A percentile compares a stretch with the other conserved stretches of the same genome.
Evolutionary conservation across 257 asterid genomes (phyloP).

Genomic region (Solanum etuberosum): DNA sequence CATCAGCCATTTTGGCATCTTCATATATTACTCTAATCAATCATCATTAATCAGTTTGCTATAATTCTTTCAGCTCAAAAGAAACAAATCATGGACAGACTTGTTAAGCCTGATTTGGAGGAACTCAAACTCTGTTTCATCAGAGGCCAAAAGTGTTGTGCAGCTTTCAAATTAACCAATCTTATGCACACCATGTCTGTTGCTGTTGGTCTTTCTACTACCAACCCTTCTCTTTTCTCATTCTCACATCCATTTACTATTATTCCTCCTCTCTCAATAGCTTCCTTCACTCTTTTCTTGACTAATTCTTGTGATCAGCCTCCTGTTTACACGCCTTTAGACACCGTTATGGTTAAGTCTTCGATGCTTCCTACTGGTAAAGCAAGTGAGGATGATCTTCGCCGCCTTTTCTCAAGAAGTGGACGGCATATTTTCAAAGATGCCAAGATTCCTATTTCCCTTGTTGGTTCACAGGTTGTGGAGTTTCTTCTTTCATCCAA

Average conservation of each 20-base stretch:
- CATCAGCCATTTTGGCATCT: neutral
- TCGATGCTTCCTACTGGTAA: slow-evolving; percentile 78
- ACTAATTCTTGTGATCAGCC: slow-evolving; percentile 29
- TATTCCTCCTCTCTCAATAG: slow-evolving; percentile 56
- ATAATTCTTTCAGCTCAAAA: neutral
- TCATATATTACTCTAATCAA: neutral
- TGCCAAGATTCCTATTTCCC: slow-evolving; percentile 36
- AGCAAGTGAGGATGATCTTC: slow-evolving; percentile 57
- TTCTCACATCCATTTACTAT: slow-evolving; percentile 35
- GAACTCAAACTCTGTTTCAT: slow-evolving; percentile 27
- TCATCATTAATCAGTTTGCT: neutral
- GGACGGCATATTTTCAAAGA: slow-evolving; percentile 65
- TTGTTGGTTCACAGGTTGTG: slow-evolving; percentile 48
- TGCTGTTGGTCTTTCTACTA: slow-evolving; percentile 54
- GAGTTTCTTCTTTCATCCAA: slow-evolving; percentile 34
- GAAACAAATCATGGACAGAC: slow-evolving; percentile 34
- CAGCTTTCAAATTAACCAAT: slow-evolving; percentile 48
- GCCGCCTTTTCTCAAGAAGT: slow-evolving; percentile 46
- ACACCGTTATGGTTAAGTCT: slow-evolving; percentile 36
- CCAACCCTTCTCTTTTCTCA: slow-evolving; percentile 37
- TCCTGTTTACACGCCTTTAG: slow-evolving; percentile 41
- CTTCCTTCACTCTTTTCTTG: slow-evolving; percentile 28
- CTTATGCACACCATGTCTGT: slow-evolving; percentile 91
- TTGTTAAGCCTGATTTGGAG: slow-evolving; percentile 50
- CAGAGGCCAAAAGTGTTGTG: slow-evolving; percentile 33